Evolutionary conservation across 371 early-diverging fungal species (phyloP), one percentile per base, ranked within the genome.

Genomic region (Funneliformis caledonium): DNA sequence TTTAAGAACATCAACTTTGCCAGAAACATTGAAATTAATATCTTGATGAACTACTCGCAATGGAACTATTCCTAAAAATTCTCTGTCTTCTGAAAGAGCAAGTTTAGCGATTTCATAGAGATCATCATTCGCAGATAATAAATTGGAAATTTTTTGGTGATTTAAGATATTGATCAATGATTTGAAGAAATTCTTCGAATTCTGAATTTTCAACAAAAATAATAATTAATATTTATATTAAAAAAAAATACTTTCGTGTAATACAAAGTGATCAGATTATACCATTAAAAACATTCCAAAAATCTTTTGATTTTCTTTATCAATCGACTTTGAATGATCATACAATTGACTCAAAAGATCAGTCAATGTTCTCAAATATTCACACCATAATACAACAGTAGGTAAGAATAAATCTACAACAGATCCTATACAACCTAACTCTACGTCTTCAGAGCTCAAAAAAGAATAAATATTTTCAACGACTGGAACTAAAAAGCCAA

Each of bases 1-100:
- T 16, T 47, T 64, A 14, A 77, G 45, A 1, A 26, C n/a, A 33
- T 79, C 70, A 68, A 43, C 43, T 10, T 56, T 60, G 1, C 9
- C 10, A 9, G 37, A 14, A 72, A 72, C 11, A 72, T 19, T 77
- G 22, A 60, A 67, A 31, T 56, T 67, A 33, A 69, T 47, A 52
- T 79, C 47, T 11, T 69, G 68, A 26, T 79, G 79, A n/a, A 79
- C 4, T 26, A 16, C 7, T 1, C 79, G 67, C 45, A 79, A 52
- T 16, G 79, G 79, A 48, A 79, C 22, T 9, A 79, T 47, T 50
- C 79, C 79, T 37, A 79, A 64, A 37, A 79, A 79, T 52, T 79
- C 79, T 10, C 56, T 19, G 59, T 79, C 79, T 69, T 79, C 79
- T 22, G 70, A 43, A 48, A 79, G 9, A 12, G 59, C 31, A 9